Evolutionary conservation across 768 basidiomycete genomes (phyloP).

Genomic region (Austroboletus festivus): DNA sequence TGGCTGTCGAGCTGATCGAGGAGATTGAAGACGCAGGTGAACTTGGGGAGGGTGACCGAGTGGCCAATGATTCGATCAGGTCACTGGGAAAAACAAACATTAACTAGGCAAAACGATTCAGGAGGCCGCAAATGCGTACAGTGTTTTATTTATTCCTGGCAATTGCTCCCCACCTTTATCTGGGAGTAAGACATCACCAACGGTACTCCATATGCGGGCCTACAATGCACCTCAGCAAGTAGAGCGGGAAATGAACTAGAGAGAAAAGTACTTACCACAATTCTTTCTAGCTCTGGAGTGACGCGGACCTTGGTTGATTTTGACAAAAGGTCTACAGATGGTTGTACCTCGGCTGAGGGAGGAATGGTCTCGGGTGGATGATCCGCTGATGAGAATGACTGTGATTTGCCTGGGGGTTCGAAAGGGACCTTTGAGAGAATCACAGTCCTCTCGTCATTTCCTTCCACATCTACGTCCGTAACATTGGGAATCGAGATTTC

Average conservation of each 20-base stretch:
- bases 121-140: slow-evolving; percentile 41
- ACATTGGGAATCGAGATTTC: slow-evolving; percentile 1
- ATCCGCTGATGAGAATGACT: background rate
- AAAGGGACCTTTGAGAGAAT: slow-evolving; percentile 24
- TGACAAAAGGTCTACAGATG: slow-evolving; percentile 13
- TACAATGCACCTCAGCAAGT: slow-evolving; percentile 22
- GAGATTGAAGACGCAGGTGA: slow-evolving; percentile 62
- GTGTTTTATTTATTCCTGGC: slow-evolving; percentile 55
- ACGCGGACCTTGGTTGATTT: slow-evolving; percentile 43
- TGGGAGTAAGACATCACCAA: slow-evolving; percentile 63
- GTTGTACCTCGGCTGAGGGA: slow-evolving; percentile 1
- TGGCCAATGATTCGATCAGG: slow-evolving; percentile 55
- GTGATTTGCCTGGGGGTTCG: background rate
- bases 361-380: slow-evolving; percentile 3
- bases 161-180: slow-evolving; percentile 43
- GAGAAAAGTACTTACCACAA: slow-evolving; percentile 45
- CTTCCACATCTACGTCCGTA: slow-evolving; percentile 7
- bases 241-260: background rate
- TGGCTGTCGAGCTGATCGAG: slow-evolving; percentile 35
- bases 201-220: slow-evolving; percentile 67
- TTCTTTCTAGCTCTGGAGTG: slow-evolving; percentile 62
- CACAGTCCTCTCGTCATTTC: slow-evolving; percentile 30
- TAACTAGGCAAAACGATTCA: background rate
- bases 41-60: slow-evolving; percentile 45
- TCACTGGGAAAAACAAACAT: slow-evolving; percentile 35